Evolutionary conservation across 495 filamentous ascomycete genomes (phyloP), one percentile per base, ranked within the genome.

Genomic region (Hyaloscypha finlandica): DNA sequence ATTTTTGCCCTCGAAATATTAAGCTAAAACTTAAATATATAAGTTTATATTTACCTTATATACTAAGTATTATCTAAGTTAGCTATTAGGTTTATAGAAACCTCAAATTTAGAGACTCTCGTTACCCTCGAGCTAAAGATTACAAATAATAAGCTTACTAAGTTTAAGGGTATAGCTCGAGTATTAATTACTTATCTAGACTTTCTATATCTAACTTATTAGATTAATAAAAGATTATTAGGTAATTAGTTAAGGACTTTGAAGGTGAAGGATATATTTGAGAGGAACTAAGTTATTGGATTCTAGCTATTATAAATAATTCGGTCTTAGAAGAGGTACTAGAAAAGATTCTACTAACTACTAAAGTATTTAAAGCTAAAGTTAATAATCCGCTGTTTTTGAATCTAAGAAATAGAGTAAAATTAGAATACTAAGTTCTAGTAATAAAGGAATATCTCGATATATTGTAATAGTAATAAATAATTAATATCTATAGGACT

Each of bases 221-320:
- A 48, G 19, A 19, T 66, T 32, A 58, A 70, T 42, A 57, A 53
- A 67, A 66, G 59, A 22, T 63, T 39, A 59, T 70, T 39, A 29
- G 53, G 25, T 20, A 53, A 20, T 55, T 70, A 35, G 66, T 57
- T 25, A 58, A 53, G 37, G 59, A 63, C 55, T 70, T 70, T 59
- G 45, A 66, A 45, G 33, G 59, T 20, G 35, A 59, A 54, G 63
- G 59, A 63, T 70, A 58, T 52, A 60, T 69, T 32, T 8, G 32
- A 61, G 59, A 67, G 8, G 37, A 37, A 31, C 57, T 20, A 37
- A 53, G 39, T 11, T 6, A 70, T 35, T 37, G 59, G 22, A 70
- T 70, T 48, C 68, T 63, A 6, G 68, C 68, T 30, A 52, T 70
- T 31, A 63, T 70, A 30, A 35, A 67, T 22, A 31, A 67, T 29